phyloP scores from a whole-genome alignment of 2,329 filamentous ascomycete species.

The Penicillium digitatum region DNA sequence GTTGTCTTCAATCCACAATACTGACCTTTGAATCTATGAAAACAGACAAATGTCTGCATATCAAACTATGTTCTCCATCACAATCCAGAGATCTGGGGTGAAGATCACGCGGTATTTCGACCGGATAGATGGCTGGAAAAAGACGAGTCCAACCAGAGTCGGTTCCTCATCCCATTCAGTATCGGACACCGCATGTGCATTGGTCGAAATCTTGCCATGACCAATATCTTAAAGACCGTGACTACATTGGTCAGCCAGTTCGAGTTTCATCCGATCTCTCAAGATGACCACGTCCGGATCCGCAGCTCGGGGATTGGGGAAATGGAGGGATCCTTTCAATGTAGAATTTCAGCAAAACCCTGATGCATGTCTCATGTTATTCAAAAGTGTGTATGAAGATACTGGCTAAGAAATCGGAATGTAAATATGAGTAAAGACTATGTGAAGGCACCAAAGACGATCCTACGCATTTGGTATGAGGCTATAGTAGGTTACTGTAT shows the following conservation, averaged over 20 bases:
- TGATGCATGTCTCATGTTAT: background rate
- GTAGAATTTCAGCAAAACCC: background rate
- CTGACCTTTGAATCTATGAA: background rate
- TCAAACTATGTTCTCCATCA: slow-evolving; percentile 4
- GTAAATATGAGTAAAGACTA: no score
- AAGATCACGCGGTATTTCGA: background rate
- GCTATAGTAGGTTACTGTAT: no score
- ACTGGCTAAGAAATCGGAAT: no score
- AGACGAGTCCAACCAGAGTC: background rate
- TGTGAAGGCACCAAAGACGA: no score
- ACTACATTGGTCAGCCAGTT: slow-evolving; percentile 9
- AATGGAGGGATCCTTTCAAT: slow-evolving; percentile 6
- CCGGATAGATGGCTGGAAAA: slow-evolving; percentile 3
- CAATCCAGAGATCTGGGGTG: slow-evolving; percentile 4
- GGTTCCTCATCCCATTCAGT: slow-evolving; percentile 12
- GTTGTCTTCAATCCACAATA: no score
- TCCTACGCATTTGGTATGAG: no score
- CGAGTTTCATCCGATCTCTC: background rate
- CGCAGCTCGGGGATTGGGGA: slow-evolving; percentile 7
- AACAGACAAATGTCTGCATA: background rate
- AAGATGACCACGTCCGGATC: background rate
- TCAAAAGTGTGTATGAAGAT: background rate
- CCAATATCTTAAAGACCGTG: slow-evolving; percentile 12
- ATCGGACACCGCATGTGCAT: slow-evolving; percentile 14
- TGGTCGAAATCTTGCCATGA: slow-evolving; percentile 13